Evolutionary conservation across 192 early-diverging fungal genomes (phyloP).

Genomic region (Rhizophagus sp.): DNA sequence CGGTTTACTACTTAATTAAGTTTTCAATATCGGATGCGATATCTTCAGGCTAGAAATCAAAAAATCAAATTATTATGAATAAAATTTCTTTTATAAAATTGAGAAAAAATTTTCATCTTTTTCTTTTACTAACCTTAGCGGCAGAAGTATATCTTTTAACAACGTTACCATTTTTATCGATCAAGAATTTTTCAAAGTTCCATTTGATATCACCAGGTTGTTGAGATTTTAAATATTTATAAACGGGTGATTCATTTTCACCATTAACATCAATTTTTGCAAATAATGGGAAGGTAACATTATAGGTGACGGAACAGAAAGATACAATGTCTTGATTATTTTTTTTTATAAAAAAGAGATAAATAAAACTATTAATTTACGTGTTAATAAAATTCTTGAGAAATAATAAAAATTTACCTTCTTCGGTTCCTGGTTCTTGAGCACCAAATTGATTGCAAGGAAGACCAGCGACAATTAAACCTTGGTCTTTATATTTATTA

Average conservation of each 20-base stretch:
- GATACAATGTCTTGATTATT: background rate
- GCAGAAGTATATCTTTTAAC: conserved; percentile 55
- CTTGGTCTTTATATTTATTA: conserved; percentile 64
- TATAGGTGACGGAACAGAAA: background rate
- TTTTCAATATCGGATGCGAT: background rate
- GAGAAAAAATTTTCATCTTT: background rate
- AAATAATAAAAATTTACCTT: background rate
- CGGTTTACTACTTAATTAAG: no score
- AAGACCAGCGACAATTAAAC: conserved; percentile 86
- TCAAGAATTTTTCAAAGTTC: conserved; percentile 87
- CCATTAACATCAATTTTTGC: conserved; percentile 87
- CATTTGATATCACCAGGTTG: conserved; percentile 72
- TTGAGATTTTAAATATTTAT: conserved; percentile 57
- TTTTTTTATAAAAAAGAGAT: background rate
- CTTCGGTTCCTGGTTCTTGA: conserved; percentile 41
- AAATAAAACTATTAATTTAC: background rate
- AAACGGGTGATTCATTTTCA: conserved; percentile 64
- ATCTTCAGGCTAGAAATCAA: background rate
- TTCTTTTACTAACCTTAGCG: background rate
- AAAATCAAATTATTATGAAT: no score
- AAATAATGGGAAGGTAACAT: conserved; percentile 81
- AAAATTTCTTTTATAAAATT: background rate
- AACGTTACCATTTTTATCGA: conserved; percentile 66
- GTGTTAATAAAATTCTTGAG: background rate
- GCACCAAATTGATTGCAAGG: conserved; percentile 87